Evolutionary conservation across 208 protist genomes (phyloP), one percentile per base, ranked within the genome.

Genomic region (Leishmania guyanensis): DNA sequence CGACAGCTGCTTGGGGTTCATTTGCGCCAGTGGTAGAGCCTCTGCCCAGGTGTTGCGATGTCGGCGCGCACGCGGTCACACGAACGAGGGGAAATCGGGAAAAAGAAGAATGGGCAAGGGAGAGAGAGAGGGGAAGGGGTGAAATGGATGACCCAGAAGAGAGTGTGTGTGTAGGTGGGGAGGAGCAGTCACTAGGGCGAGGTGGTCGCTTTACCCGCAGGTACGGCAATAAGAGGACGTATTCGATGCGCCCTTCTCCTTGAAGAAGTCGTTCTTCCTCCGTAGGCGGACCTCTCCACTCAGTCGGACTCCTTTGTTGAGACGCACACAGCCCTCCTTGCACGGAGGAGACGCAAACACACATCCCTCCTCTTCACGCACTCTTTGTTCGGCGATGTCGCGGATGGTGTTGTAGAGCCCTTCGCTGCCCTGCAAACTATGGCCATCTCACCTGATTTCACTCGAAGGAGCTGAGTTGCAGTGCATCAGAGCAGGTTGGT

Each of bases 1-100:
- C n/a, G 60, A 43, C 48, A 79, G 46, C 53, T 73, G 46, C 26
- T 73, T 46, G n/a, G 53, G 43, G 9, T 53, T 73, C 69, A 73
- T 73, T 73, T 51, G 39, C 33, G 9, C 69, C n/a, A 16, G 69
- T 10, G 4, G 26, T 50, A 26, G 6, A 29, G 69, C 17, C 46
- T 22, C 69, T 33, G 39, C 69, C 26, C 0, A 1, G 51, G 1
- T 26, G 26, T 9, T 53, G 17, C 48, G 9, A 16, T 29, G 46
- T 53, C 69, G 20, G 46, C 26, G 46, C 46, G 8, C 43, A 46
- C 20, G 46, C 43, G 8, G 12, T n/a, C 48, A 51, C 69, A 16
- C 43, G 26, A 73, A 46, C 46, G n/a, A 53, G 16, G 48, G 6
- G 6, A 51, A 3, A 9, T 29, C 39, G 1, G 69, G 39, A 3